These are phyloP conservation scores for Cornus controversa DNA, from an alignment of 148 eudicot species.

Conservation along the genomic window DNA sequence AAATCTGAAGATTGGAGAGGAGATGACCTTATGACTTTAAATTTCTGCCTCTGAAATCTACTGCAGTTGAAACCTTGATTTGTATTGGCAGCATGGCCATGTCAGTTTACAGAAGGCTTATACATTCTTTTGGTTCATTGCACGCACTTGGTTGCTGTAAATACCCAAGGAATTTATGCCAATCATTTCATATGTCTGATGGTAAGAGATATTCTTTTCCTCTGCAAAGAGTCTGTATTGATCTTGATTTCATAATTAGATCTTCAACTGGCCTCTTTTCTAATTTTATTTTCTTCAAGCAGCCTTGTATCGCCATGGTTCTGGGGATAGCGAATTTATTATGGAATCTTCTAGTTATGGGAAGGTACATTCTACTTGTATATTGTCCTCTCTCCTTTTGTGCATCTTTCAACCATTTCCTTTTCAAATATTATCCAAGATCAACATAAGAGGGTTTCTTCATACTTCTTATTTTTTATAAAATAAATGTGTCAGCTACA, in stretches of 20 bases:
- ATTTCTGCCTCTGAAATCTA: too few species aligned
- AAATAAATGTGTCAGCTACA: too few species aligned
- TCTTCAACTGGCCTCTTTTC: not conserved
- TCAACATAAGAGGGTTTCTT: too few species aligned
- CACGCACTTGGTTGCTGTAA: too few species aligned
- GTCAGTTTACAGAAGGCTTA: slow-evolving; percentile 10
- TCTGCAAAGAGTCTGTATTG: not conserved
- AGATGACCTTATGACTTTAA: too few species aligned
- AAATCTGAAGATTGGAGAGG: too few species aligned
- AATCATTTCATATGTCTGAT: not conserved
- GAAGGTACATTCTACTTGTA: slow-evolving; percentile 18
- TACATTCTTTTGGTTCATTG: slow-evolving; percentile 10
- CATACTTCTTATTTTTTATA: too few species aligned
- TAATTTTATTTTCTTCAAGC: not conserved
- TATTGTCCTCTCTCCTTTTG: not conserved
- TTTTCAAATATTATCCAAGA: too few species aligned
- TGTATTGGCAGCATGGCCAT: slow-evolving; percentile 13
- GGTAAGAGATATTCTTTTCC: not conserved
- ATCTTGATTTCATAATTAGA: not conserved
- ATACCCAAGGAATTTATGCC: not conserved
- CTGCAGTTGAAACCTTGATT: too few species aligned
- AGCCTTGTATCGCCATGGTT: slow-evolving; percentile 10
- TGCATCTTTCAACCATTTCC: not conserved
- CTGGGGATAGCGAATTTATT: not conserved
- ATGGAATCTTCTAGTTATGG: slow-evolving; percentile 4